Evolutionary conservation across 164 flowering plant genomes (phyloP).

Genomic region (Cinnamomum micranthum): DNA sequence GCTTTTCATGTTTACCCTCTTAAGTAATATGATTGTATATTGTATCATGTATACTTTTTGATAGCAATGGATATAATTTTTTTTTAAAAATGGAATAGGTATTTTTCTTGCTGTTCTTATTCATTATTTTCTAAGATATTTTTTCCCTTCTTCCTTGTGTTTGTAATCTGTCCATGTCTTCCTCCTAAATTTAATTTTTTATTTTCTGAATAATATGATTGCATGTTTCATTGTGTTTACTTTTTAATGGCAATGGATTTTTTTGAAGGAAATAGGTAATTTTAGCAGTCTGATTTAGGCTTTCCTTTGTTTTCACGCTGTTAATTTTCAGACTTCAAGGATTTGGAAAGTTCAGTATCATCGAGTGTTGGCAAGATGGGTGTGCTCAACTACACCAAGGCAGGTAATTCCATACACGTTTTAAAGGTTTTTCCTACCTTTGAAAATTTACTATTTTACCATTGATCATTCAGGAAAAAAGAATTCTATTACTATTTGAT

Average conservation of each 20-base stretch:
- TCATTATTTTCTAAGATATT: background rate
- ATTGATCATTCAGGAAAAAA: background rate
- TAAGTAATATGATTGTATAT: no score
- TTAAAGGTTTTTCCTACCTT: background rate
- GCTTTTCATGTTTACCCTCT: no score
- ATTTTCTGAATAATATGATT: no score
- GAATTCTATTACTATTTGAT: background rate
- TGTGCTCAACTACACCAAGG: slow-evolving; percentile 63
- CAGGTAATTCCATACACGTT: slow-evolving; percentile 51
- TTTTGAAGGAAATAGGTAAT: background rate
- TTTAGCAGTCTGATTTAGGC: background rate
- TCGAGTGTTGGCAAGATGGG: slow-evolving; percentile 36
- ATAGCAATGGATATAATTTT: no score
- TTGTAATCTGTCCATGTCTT: background rate
- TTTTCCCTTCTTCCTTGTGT: background rate
- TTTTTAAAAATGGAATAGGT: no score
- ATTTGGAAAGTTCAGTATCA: slow-evolving; percentile 49
- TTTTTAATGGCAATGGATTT: background rate
- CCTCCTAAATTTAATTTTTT: background rate
- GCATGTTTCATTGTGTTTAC: background rate
- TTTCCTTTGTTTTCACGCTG: background rate
- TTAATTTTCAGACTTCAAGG: slow-evolving; percentile 60
- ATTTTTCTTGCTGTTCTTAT: no score
- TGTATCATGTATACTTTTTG: no score
- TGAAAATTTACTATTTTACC: background rate